Base-by-base conservation (phyloP, 306 rosid genomes). In the Sicyos baderoa region DNA sequence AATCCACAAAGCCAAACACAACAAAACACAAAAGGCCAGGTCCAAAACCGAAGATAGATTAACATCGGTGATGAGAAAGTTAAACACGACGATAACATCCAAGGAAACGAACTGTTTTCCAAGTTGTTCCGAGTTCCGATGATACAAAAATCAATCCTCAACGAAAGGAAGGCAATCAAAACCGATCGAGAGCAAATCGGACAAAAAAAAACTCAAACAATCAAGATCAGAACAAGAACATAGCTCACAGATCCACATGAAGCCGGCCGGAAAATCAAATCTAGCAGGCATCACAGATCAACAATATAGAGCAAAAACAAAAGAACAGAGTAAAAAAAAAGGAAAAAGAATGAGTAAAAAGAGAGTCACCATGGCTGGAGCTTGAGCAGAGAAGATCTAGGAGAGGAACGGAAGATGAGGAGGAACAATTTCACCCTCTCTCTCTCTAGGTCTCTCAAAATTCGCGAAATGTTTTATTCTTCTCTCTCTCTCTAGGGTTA, bases 301-400 rank as follows among this genome's bases (percentile, higher is more conserved):
- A 61, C 0, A 37, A 61, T 3, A 61, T 61, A 14, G 10, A 61
- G 50, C 50, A 37, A 62, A 59, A 57, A 13, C 9, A 23, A 58
- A 54, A 54, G 25, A 54, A 21, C 25, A 54, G 60, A 54, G 11
- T 9, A 10, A 4, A 54, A 54, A 54, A 54, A 21, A 21, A 54
- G 9, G 51, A 12, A 54, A 35, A 19, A 19, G 9, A 18, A 61
- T 37, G 13, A 13, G 12, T 13, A 14, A 23, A 23, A 25, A 57
- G 4, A 17, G 27, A 19, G 50, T 62, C 16, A 62, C 68, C 68
- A 62, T 62, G 68, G 68, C 51, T 37, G 45, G n/a, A 62, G 22
- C 50, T 40, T 17, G 68, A 62, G 68, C 4, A 37, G 48, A 62
- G 68, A 62, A 10, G 68, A 62, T 62, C 50, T 62, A 37, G 68